phyloP scores from a whole-genome alignment of 495 filamentous ascomycete species.

The Hypoxylon fuscum region DNA sequence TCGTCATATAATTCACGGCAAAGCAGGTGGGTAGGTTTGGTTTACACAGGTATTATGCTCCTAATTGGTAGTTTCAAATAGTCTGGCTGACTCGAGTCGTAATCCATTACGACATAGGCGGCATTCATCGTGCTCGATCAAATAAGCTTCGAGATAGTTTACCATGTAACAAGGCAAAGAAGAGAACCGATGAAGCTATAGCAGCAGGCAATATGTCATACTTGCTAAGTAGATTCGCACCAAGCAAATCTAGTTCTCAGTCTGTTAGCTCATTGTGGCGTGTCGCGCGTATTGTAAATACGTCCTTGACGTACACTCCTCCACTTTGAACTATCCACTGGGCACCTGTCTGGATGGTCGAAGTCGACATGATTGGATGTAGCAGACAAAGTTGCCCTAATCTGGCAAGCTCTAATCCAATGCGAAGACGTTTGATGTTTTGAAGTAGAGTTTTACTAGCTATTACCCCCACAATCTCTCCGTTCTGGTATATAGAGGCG shows the following conservation, averaged over 20 bases:
- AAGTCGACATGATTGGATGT: slow-evolving; percentile 15
- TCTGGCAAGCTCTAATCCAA: slow-evolving; percentile 1
- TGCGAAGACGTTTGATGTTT: neutral
- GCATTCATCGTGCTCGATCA: slow-evolving; percentile 24
- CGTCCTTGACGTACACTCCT: slow-evolving; percentile 11
- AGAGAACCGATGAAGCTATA: neutral
- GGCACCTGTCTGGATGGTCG: neutral
- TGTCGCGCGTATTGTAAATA: neutral
- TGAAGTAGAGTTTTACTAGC: neutral
- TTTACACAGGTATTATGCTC: neutral
- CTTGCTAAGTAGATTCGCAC: neutral
- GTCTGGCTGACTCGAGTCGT: too few relatives aligned
- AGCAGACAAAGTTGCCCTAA: neutral
- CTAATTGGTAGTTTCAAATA: neutral
- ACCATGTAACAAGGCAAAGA: neutral
- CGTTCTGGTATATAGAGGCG: slow-evolving; percentile 9
- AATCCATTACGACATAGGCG: slow-evolving; percentile 28
- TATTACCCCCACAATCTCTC: slow-evolving; percentile 32
- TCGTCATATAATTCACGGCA: too few relatives aligned
- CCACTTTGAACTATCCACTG: slow-evolving; percentile 5
- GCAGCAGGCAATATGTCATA: neutral
- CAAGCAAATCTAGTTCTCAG: neutral
- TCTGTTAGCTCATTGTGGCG: neutral
- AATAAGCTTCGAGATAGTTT: neutral
- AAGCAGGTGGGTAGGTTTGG: too few relatives aligned